Evolutionary conservation across 2,329 filamentous ascomycete species (phyloP), one percentile per base, ranked within the genome.

Genomic region (Huntiella moniliformis): DNA sequence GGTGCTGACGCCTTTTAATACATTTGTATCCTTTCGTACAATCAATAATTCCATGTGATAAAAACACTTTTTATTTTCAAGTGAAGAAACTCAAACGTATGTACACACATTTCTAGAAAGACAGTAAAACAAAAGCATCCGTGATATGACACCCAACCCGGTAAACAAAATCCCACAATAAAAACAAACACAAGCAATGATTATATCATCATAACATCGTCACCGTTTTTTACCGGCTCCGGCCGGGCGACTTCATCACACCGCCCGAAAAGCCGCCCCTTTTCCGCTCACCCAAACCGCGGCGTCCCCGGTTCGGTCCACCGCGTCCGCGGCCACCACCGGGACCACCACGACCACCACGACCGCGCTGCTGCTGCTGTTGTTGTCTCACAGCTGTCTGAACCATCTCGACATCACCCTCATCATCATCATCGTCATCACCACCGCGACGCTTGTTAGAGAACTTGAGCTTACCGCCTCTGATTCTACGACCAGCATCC

Each of bases 381-480:
- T 49, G 47, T 3, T 42, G 18, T 12, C 44, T 34, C 16, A 46
- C 36, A 8, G 36, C 38, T 16, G 44, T 28, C 17, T 39, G 41
- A 52, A 76, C 63, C 32, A 62, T 63, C 35, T 66, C 64, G 4
- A 68, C 67, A 47, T 70, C 69, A 34, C 66, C 66, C 22, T 69
- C 68, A 22, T 69, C 68, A 28, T 67, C 64, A 12, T 68, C 70
- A 18, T 68, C 63, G 37, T 65, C 65, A 11, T 62, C 63, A 22
- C 64, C 64, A 42, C 63, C 63, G 47, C 60, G 60, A 46, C 65
- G 67, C 57, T 69, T 72, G 60, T 82, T 82, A 34, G 73, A 77
- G 63, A 81, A 82, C 65, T 82, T 82, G 54, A 83, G 65, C 59
- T 75, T 74, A 39, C 78, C 79, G 44, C 76, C 71, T 50, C 75